Percentiles rank a stretch among this genome's conserved stretches.
These are phyloP conservation scores for Blastomyces gilchristii DNA, from an alignment of 2,329 filamentous ascomycete genomes.

Conservation along the genomic window DNA sequence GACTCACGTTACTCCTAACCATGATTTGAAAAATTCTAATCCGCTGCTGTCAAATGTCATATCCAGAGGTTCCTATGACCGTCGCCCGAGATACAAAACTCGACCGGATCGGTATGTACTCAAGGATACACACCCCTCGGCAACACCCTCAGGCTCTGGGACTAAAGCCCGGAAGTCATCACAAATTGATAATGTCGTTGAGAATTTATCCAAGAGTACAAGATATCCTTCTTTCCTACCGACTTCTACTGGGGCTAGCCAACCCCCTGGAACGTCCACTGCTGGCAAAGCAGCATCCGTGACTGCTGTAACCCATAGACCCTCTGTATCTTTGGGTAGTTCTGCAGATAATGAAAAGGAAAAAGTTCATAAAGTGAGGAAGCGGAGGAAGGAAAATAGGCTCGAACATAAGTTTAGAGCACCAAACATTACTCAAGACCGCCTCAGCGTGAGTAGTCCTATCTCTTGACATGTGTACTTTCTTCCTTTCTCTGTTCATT, in stretches of 20 bases:
- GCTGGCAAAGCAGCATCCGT: slow-evolving; percentile 21
- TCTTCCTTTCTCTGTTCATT: not conserved
- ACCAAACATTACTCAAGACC: slow-evolving; percentile 40
- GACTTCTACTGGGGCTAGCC: not conserved
- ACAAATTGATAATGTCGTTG: not conserved
- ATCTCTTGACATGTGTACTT: not conserved
- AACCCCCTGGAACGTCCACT: slow-evolving; percentile 22
- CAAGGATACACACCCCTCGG: slow-evolving; percentile 16
- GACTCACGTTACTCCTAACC: not conserved
- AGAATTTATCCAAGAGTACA: not conserved
- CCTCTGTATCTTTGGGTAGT: slow-evolving; percentile 35
- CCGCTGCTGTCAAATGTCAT: not conserved
- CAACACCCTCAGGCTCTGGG: not conserved
- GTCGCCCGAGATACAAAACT: slow-evolving; percentile 47
- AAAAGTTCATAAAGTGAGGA: slow-evolving; percentile 17
- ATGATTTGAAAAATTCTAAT: not conserved
- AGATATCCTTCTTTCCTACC: not conserved
- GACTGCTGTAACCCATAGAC: slow-evolving; percentile 31
- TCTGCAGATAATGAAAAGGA: slow-evolving; percentile 30
- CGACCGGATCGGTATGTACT: slow-evolving; percentile 46
- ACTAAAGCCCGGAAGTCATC: not conserved
- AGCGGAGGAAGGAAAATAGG: slow-evolving; percentile 25
- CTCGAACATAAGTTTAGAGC: slow-evolving; percentile 49
- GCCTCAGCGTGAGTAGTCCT: slow-evolving; percentile 41
- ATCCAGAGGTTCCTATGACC: slow-evolving; percentile 26